Conservation (phyloP, 129 eudicot species). For the Mikania micrantha region DNA sequence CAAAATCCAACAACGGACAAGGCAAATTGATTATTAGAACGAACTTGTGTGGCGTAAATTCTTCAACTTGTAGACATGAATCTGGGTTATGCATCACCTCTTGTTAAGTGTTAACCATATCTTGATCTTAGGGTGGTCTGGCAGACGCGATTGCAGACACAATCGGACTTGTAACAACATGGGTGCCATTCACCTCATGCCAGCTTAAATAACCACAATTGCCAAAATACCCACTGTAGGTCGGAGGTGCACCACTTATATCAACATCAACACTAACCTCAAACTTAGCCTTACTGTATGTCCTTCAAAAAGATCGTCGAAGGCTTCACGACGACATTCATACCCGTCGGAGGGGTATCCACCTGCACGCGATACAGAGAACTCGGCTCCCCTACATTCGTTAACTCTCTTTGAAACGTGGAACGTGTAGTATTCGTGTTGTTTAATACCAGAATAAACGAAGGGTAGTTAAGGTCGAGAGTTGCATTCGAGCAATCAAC, state of each 20-base stretch:
- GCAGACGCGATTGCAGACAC: conserved; percentile 33
- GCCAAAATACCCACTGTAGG: conserved; percentile 32
- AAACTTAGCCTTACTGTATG: conserved; percentile 31
- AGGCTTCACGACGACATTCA: conserved; percentile 35
- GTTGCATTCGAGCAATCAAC: conserved; percentile 21
- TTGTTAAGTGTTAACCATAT: no score
- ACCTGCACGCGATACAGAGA: conserved; percentile 26
- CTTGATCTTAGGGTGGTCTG: conserved; percentile 2
- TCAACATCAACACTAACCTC: conserved; percentile 36
- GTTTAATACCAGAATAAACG: conserved; percentile 37
- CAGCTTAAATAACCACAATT: conserved; percentile 42
- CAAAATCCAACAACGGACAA: neutral
- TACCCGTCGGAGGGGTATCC: conserved; percentile 22
- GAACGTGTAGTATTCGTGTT: conserved; percentile 35
- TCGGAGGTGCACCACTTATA: conserved; percentile 24
- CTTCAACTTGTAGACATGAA: neutral
- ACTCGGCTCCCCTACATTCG: conserved; percentile 29
- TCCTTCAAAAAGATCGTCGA: conserved; percentile 22
- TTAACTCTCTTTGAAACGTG: conserved; percentile 37
- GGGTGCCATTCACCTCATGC: conserved; percentile 35
- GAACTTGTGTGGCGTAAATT: no score
- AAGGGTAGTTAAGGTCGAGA: conserved; percentile 51
- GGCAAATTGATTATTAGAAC: neutral
- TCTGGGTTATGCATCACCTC: neutral
- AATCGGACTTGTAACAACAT: conserved; percentile 38